phyloP scores from a whole-genome alignment of 1,284 basidiomycete species.

The Cystobasidiaceae sp. region DNA sequence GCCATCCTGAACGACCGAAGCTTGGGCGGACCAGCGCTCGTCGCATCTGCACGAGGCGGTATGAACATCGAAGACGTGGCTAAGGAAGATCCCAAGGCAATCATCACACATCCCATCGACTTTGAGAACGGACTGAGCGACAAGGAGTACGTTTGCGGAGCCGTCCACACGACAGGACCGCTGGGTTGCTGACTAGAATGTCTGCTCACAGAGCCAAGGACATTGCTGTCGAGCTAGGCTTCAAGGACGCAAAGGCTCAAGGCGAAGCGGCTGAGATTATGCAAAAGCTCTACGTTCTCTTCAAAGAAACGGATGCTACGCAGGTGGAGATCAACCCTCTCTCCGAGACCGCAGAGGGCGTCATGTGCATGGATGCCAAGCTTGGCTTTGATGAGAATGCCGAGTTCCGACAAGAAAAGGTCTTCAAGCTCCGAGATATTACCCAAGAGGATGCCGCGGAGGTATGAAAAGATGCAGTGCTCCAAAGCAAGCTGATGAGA shows the following conservation, averaged over 20 bases:
- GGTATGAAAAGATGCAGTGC: conserved; percentile 56
- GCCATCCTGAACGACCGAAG: conserved; percentile 94
- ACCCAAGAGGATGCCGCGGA: conserved; percentile 96
- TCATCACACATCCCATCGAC: conserved; percentile 91
- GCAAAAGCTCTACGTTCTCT: conserved; percentile 89
- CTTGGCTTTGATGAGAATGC: conserved; percentile 99
- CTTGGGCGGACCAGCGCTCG: conserved; percentile 82
- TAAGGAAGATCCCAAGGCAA: conserved; percentile 89
- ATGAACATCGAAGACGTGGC: conserved; percentile 93
- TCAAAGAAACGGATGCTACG: conserved; percentile 98
- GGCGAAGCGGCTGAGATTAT: conserved; percentile 88
- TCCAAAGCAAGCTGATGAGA: not conserved
- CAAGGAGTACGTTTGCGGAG: conserved; percentile 49
- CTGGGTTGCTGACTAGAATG: too few species aligned
- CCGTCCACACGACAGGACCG: too few species aligned
- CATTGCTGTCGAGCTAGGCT: conserved; percentile 86
- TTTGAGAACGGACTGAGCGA: conserved; percentile 77
- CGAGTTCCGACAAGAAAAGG: conserved; percentile 89
- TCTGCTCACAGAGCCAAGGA: conserved; percentile 44
- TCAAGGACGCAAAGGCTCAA: conserved; percentile 67
- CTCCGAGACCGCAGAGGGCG: conserved; percentile 91
- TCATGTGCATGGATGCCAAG: conserved; percentile 99
- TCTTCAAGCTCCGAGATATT: conserved; percentile 84
- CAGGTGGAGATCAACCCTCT: conserved; percentile 99
- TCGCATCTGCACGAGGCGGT: conserved; percentile 74